Evolutionary conservation across 441 rosid genomes (phyloP).

Genomic region (Pelargonium cotyledonis): DNA sequence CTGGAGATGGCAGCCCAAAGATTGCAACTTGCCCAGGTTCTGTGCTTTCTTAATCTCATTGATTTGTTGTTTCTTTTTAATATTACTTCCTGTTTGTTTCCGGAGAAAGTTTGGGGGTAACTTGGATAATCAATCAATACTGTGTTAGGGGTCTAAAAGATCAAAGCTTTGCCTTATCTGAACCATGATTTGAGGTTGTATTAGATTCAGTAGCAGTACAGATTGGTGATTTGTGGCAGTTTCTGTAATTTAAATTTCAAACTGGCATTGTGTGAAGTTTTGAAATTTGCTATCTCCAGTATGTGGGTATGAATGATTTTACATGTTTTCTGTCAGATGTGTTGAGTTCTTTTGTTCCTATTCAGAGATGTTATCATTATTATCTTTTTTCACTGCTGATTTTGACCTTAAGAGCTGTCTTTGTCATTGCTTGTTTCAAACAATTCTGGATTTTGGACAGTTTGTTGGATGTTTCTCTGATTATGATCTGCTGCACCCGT

Average conservation of each 20-base stretch:
- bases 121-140: neutral
- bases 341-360: neutral
- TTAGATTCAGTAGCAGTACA: neutral
- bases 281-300: no score
- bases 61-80: constrained; percentile 8
- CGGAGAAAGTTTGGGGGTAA: neutral
- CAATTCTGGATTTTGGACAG: neutral
- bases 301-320: neutral
- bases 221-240: neutral
- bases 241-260: constrained; percentile 2
- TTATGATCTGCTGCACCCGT: neutral
- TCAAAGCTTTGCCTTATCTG: neutral
- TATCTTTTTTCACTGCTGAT: neutral
- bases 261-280: neutral
- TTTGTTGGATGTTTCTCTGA: neutral
- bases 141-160: neutral
- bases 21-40: constrained; percentile 82
- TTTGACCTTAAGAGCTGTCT: constrained; percentile 6
- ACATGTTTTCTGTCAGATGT: neutral
- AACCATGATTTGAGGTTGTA: neutral
- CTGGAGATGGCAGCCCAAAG: constrained; percentile 94
- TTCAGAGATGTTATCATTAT: neutral
- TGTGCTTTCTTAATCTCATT: neutral
- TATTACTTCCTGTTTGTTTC: neutral
- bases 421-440: constrained; percentile 7